phyloP scores from a whole-genome alignment of 1,139 yeast species.

The Geotrichum candidum region DNA sequence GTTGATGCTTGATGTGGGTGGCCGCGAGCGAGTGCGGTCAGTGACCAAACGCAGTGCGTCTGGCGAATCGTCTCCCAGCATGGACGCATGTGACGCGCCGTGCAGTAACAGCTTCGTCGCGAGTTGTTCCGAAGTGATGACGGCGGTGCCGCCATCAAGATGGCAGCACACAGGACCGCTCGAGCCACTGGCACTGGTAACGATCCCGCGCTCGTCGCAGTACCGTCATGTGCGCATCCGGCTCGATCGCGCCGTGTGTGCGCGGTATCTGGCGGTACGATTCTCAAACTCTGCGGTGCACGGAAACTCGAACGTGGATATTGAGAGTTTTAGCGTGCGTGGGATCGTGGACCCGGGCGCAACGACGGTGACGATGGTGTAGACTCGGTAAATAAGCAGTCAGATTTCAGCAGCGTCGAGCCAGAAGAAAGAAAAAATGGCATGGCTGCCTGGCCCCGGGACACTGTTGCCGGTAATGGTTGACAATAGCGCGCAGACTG shows the following conservation, averaged over 20 bases:
- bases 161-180: conserved; percentile 11
- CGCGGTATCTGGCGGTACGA: conserved; percentile 16
- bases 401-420: background rate
- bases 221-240: conserved; percentile 17
- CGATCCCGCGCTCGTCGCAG: conserved; percentile 13
- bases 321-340: conserved; percentile 18
- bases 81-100: background rate
- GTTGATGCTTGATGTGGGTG: conserved; percentile 8
- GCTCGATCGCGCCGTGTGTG: conserved; percentile 15
- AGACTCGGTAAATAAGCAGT: background rate
- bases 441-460: no score
- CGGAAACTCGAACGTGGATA: conserved; percentile 18
- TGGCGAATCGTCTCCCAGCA: background rate
- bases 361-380: background rate
- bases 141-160: background rate
- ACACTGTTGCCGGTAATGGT: no score
- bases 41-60: background rate
- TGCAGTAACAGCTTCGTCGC: background rate
- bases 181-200: conserved; percentile 17
- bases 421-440: background rate
- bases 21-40: background rate
- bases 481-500: no score
- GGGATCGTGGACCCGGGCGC: conserved; percentile 9
- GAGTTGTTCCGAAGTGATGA: background rate
- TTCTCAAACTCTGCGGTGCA: conserved; percentile 14